phyloP scores from a whole-genome alignment of 805 yeast genomes.

The Maudiozyma bulderi region DNA sequence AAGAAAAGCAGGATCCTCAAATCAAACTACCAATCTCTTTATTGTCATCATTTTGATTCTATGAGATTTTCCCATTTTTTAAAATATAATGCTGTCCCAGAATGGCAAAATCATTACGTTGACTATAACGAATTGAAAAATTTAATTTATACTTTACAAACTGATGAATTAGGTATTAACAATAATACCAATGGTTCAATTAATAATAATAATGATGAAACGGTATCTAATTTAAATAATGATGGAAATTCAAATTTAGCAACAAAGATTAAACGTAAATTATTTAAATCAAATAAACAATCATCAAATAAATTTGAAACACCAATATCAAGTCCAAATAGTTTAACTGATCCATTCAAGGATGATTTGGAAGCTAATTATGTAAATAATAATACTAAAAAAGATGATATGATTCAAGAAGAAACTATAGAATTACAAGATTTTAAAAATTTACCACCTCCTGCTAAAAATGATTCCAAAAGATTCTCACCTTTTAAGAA shows the following conservation, averaged over 20 bases:
- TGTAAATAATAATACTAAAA: background rate
- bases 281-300: constrained; percentile 2
- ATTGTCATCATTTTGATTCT: too few relatives aligned
- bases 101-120: constrained; percentile 77
- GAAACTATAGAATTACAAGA: constrained; percentile 24
- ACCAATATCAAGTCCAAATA: background rate
- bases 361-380: background rate
- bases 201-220: background rate
- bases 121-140: constrained; percentile 56
- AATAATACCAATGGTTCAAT: background rate
- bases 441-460: background rate
- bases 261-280: constrained; percentile 9
- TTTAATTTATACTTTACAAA: constrained; percentile 45
- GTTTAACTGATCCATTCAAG: background rate
- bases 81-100: constrained; percentile 66
- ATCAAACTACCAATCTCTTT: too few relatives aligned
- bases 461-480: constrained; percentile 1
- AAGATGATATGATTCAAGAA: constrained; percentile 5
- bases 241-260: constrained; percentile 5
- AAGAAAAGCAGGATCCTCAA: too few relatives aligned
- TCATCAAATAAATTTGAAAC: background rate
- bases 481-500: constrained; percentile 7
- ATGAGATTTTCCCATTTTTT: constrained; percentile 68
- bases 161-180: constrained; percentile 21
- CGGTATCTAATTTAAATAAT: background rate